These are phyloP conservation scores for Aspergillus taichungensis DNA, from an alignment of 495 filamentous ascomycete genomes.

Conservation along the genomic window DNA sequence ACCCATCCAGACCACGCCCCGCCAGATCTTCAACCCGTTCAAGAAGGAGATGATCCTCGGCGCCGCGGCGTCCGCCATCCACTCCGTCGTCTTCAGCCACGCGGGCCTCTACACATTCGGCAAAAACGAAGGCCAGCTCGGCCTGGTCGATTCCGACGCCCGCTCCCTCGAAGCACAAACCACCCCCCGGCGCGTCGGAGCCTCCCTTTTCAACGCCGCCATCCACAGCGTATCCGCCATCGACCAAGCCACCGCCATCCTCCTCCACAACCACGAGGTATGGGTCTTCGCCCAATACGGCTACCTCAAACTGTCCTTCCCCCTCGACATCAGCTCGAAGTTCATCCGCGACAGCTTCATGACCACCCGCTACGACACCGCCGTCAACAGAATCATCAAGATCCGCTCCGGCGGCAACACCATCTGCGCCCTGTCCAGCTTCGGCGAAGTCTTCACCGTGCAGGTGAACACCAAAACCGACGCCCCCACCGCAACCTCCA, in stretches of 20 bases:
- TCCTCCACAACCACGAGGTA: conserved; percentile 81
- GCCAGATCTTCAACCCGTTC: conserved; percentile 83
- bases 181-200: conserved; percentile 77
- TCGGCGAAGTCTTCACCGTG: conserved; percentile 80
- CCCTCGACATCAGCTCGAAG: conserved; percentile 60
- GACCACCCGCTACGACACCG: conserved; percentile 57
- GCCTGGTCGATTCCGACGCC: conserved; percentile 89
- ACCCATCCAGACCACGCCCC: conserved; percentile 67
- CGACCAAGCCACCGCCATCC: conserved; percentile 76
- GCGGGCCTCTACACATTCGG: conserved; percentile 87
- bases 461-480: conserved; percentile 57
- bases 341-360: conserved; percentile 59
- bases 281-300: conserved; percentile 92
- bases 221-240: conserved; percentile 81
- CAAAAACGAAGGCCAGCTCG: conserved; percentile 91
- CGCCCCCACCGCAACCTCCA: conserved; percentile 54
- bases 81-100: conserved; percentile 80
- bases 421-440: conserved; percentile 73
- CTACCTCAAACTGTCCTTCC: conserved; percentile 77
- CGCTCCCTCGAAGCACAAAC: conserved; percentile 75
- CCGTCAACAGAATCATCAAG: conserved; percentile 57
- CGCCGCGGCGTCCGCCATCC: conserved; percentile 80
- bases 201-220: conserved; percentile 68
- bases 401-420: conserved; percentile 80
- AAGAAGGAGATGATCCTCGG: conserved; percentile 79